Evolutionary conservation across 305 asterid species (phyloP), one percentile per base, ranked within the genome.

Genomic region (Nicotiana rustica): DNA sequence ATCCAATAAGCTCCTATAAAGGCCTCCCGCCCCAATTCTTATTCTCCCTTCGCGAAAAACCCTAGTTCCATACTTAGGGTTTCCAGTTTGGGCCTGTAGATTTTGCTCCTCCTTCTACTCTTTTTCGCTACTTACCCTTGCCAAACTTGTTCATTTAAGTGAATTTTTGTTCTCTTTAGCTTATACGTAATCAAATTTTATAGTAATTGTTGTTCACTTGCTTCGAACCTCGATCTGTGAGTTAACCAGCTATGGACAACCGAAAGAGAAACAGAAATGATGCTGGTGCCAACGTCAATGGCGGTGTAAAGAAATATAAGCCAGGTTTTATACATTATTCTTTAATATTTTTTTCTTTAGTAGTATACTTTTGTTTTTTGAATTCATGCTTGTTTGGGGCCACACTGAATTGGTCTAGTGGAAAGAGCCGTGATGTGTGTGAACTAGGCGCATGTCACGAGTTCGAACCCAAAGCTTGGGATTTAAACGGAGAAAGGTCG

Each of bases 191-290:
- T 67, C 69, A 56, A 67, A n/a, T 33, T 67, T 84, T 80, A 6
- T 8, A 61, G 78, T 71, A 78, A 10, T 36, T 47, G 47, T 79
- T 66, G 57, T 47, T 33, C 36, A 9, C 61, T 73, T 64, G 79
- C 49, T 70, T 79, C 67, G 29, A 29, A 19, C 35, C 55, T 86
- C 44, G 91, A 90, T 89, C 88, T 86, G 85, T 84, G 84, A 84
- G 82, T 81, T 70, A 35, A 77, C 81, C 69, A 78, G 88, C 84
- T 84, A 95, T 95, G 98, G 97, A 92, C 82, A 77, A 83, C 77
- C 94, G 94, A 70, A 95, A 91, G 88, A 91, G 98, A 86, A 90
- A 82, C 86, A 85, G 96, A 86, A 83, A 82, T 41, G 97, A 92
- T 44, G 87, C 90, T 73, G 82, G 87, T 6, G 31, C 83, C 35